Base-by-base conservation (phyloP, 2,329 filamentous ascomycete genomes). In the Pleurostoma richardsiae region DNA sequence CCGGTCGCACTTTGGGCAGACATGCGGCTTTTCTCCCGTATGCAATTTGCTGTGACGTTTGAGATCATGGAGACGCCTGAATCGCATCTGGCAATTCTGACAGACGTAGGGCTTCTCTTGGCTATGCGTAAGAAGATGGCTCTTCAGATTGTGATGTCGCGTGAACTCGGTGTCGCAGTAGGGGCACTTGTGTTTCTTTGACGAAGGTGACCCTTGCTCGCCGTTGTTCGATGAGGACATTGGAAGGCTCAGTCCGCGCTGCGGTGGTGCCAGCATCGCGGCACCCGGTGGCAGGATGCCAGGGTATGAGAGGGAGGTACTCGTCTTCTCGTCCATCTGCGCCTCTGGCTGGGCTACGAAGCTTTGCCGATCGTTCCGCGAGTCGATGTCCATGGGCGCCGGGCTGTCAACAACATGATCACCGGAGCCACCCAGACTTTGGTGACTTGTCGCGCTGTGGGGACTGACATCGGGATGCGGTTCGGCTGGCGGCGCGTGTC, bases 51-150 rank as follows among this genome's bases (percentile, higher is more conserved):
- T 90, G 64, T 99, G 94, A 39, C 94, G 83, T 72, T 99, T 99
- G 54, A 99, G 70, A 61, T 99, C 94, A 63, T 99, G 94, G 44
- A 97, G 75, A 53, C 94, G 83, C 46, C 94, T 82, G 67, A 99
- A 99, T 44, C 92, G 84, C 66, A 94, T 88, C 57, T 92, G 82
- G 64, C 94, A 99, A n/a, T 88, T 90, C 52, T 89, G 85, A 63
- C 94, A 99, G 29, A 94, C 82, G 61, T 94, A 99, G 0, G 94
- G 94, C 68, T 99, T 99, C 67, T 99, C 94, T 73, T 99, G 92
- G 59, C 91, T 96, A 67, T 97, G 94, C 1, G 94, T 97, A 62
- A 99, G 80, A 48, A 99, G 79, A 70, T 99, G 94, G 56, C 90
- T 96, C 71, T 97, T 99, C 29, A 97, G 79, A 60, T 99, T 97